Evolutionary conservation across 2,329 filamentous ascomycete species (phyloP), one percentile per base, ranked within the genome.

Genomic region (Colletotrichum salicis): DNA sequence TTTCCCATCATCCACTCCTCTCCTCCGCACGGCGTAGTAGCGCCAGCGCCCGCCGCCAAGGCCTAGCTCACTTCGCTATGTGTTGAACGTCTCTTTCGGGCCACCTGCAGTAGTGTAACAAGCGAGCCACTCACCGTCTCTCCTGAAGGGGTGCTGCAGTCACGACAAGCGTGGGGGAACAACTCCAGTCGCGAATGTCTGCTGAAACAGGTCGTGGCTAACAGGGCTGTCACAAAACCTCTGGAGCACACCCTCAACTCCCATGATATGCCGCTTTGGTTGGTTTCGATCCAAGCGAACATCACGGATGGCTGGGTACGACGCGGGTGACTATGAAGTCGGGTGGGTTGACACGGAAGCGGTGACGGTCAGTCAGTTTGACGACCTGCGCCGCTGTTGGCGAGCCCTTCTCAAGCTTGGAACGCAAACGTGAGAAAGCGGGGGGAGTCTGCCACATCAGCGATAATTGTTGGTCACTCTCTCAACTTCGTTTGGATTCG

Each of bases 131-230:
- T 69, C 65, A 69, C 55, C 65, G 27, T 62, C 45, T 22, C 33
- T 33, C 35, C 11, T n/a, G 11, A 24, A 51, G 15, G 41, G 29
- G 59, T 27, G 60, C n/a, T 48, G 54, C 24, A 33, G 54, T 56
- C 59, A 45, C 33, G 55, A 31, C 33, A 51, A 60, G 65, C 70
- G 59, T 71, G 69, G 64, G 70, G 68, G 65, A 48, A 24, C 35
- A 63, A 8, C 29, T 31, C 27, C 45, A 60, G 52, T 54, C 41
- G 24, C 60, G 41, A 59, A 48, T n/a, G 41, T 48, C 19, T 48
- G 59, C 65, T 71, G 59, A 64, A 71, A 71, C 70, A 71, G 35
- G 48, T 59, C 59, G 54, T 70, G 65, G 65, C 69, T 60, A 70
- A 48, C 59, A 71, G 65, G 59, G 59, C 65, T 60, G 59, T 60